Percentiles rank a stretch among this genome's conserved stretches.
Evolutionary conservation across 495 filamentous ascomycete species (phyloP).

Genomic region (Massariosphaeria phaeospora): DNA sequence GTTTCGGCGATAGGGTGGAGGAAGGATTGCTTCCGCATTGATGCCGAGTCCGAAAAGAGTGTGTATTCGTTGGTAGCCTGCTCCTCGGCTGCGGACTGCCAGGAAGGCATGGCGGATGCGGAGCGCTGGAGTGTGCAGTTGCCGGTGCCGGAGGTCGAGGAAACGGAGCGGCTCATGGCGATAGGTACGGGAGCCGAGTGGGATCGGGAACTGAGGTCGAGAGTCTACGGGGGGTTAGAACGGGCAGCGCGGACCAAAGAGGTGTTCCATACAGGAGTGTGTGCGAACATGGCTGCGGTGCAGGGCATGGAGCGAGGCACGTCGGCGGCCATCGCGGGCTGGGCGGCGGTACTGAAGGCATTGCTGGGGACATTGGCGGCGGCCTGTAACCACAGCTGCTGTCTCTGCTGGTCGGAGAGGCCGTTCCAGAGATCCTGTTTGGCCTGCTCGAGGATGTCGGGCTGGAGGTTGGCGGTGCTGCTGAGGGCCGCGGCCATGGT

Average conservation of each 20-base stretch:
- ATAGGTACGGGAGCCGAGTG: conserved; percentile 22
- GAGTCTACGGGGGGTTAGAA: conserved; percentile 20
- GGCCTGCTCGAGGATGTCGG: conserved; percentile 14
- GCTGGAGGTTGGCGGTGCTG: conserved; percentile 3
- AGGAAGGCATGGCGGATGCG: conserved; percentile 4
- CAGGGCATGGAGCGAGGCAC: conserved; percentile 30
- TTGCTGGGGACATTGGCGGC: background rate
- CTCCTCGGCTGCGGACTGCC: conserved; percentile 14
- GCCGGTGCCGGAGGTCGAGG: conserved; percentile 2
- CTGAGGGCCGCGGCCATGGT: conserved; percentile 11
- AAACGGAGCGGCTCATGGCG: conserved; percentile 12
- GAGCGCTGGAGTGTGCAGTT: conserved; percentile 1
- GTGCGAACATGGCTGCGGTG: background rate
- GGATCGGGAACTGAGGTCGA: conserved; percentile 7
- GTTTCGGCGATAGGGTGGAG: conserved; percentile 24
- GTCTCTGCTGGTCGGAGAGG: conserved; percentile 15
- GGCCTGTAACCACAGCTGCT: conserved; percentile 9
- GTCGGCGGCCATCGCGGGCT: background rate
- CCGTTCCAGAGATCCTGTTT: conserved; percentile 15
- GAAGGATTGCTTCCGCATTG: background rate
- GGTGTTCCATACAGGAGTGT: conserved; percentile 24
- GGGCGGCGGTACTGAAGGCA: background rate
- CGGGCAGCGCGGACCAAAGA: conserved; percentile 16
- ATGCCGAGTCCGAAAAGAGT: background rate
- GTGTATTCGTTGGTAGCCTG: conserved; percentile 17